These are phyloP conservation scores for Aspergillus pseudotamarii DNA, from an alignment of 2,329 filamentous ascomycete species.

Conservation along the genomic window DNA sequence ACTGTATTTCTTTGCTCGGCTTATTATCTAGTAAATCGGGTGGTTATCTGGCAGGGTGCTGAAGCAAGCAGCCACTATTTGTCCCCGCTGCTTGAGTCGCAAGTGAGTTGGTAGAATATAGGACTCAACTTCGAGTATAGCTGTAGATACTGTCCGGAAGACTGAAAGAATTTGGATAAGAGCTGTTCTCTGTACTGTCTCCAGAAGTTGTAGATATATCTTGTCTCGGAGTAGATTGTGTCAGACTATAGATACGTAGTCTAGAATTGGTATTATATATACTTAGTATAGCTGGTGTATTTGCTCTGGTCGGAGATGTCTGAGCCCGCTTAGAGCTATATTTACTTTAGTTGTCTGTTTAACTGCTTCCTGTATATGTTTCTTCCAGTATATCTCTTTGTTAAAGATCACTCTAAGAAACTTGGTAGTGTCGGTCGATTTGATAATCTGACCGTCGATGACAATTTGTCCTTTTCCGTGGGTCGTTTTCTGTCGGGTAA, in stretches of 20 bases:
- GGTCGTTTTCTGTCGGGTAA: slow-evolving; percentile 25
- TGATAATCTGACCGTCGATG: slow-evolving; percentile 19
- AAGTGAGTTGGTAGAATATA: slow-evolving; percentile 18
- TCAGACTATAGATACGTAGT: too few species aligned
- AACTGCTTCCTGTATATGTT: too few species aligned
- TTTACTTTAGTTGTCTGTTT: too few species aligned
- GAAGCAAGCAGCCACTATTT: slow-evolving; percentile 13
- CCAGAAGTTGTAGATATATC: too few species aligned
- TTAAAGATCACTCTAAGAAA: slow-evolving; percentile 15
- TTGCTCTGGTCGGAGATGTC: too few species aligned
- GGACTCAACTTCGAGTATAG: slow-evolving; percentile 22
- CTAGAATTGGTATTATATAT: too few species aligned
- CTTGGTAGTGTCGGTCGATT: slow-evolving; percentile 23
- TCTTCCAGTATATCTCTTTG: too few species aligned
- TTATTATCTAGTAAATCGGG: slow-evolving; percentile 15
- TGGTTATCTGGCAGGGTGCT: slow-evolving; percentile 18
- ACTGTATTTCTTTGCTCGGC: slow-evolving; percentile 9
- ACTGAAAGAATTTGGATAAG: slow-evolving; percentile 18
- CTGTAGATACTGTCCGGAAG: slow-evolving; percentile 21
- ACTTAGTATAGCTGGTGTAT: too few species aligned
- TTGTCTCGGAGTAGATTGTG: too few species aligned
- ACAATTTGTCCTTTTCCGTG: slow-evolving; percentile 17
- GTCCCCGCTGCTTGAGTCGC: slow-evolving; percentile 10
- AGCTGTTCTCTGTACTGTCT: too few species aligned
- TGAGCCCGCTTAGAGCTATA: too few species aligned